Conservation (phyloP, 306 rosid species). For the Acacia crassicarpa region DNA sequence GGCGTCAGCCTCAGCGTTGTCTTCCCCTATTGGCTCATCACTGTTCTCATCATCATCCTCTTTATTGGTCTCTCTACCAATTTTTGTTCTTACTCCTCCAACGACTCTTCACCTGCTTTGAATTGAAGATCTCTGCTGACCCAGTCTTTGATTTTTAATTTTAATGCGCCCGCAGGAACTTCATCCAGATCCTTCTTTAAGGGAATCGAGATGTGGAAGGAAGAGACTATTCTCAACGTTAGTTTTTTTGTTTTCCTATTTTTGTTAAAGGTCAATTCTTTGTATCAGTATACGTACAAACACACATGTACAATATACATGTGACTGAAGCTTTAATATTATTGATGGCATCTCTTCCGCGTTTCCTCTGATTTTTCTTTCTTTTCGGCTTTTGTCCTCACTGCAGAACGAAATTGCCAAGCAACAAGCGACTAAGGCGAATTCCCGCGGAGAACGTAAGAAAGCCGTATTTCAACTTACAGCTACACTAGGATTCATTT, state of each 20-base stretch:
- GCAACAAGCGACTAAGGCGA: conserved; percentile 39
- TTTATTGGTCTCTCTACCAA: conserved; percentile 52
- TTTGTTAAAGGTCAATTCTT: conserved; percentile 26
- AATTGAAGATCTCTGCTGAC: background rate
- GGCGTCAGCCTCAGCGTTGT: conserved; percentile 89
- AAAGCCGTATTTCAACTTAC: background rate
- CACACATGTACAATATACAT: background rate
- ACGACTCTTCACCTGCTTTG: background rate
- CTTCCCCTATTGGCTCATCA: conserved; percentile 96
- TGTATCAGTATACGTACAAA: background rate
- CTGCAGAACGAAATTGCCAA: conserved; percentile 63
- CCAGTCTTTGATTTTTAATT: background rate
- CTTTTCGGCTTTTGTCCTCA: background rate
- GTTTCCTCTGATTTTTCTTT: background rate
- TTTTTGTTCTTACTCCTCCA: background rate
- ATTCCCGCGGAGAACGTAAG: conserved; percentile 81
- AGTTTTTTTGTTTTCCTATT: background rate
- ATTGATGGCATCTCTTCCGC: background rate
- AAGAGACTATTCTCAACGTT: conserved; percentile 76
- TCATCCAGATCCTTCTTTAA: conserved; percentile 80
- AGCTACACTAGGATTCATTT: background rate
- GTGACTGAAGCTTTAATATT: background rate
- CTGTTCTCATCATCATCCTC: conserved; percentile 84
- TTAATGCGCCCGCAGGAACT: conserved; percentile 51
- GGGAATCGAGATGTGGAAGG: conserved; percentile 88